A percentile compares a stretch with the other conserved stretches of the same genome.
Conservation (phyloP, 192 early-diverging fungal species). For the Coemansia sp. region DNA sequence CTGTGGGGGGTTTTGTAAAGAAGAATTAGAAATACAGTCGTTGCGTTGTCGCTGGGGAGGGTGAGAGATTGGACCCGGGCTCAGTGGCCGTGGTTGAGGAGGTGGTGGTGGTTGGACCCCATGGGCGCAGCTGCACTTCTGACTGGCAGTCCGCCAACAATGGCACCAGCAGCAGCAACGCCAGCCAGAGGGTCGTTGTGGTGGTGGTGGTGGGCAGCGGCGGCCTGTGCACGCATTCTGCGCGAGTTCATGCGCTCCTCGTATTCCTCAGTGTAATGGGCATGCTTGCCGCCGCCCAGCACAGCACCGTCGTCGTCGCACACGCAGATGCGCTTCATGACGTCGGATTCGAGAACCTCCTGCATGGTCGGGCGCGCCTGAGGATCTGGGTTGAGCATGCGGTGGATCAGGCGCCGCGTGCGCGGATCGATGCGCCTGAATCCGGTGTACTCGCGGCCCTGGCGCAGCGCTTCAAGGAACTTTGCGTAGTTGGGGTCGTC, state of each 20-base stretch:
- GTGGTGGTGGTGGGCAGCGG: conserved; percentile 16
- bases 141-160: not conserved
- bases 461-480: conserved; percentile 60
- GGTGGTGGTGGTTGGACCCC: not conserved
- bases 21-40: conserved; percentile 1
- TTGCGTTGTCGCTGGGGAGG: not conserved
- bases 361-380: conserved; percentile 68
- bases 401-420: conserved; percentile 70
- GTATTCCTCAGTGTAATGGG: conserved; percentile 57
- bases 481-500: conserved; percentile 65
- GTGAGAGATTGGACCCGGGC: no score
- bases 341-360: conserved; percentile 68
- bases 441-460: conserved; percentile 72
- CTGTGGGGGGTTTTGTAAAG: not conserved
- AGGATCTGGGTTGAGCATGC: conserved; percentile 79
- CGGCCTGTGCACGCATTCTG: conserved; percentile 49
- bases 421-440: conserved; percentile 70
- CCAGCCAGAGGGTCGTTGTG: not conserved
- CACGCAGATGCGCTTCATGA: conserved; percentile 68
- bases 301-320: conserved; percentile 57
- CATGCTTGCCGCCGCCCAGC: conserved; percentile 37
- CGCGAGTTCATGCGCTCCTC: conserved; percentile 49
- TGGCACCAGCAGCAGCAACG: not conserved
- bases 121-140: not conserved
- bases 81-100: not conserved